Evolutionary conservation across 2,329 filamentous ascomycete species (phyloP).

Genomic region (Cordyceps cateniannulata): DNA sequence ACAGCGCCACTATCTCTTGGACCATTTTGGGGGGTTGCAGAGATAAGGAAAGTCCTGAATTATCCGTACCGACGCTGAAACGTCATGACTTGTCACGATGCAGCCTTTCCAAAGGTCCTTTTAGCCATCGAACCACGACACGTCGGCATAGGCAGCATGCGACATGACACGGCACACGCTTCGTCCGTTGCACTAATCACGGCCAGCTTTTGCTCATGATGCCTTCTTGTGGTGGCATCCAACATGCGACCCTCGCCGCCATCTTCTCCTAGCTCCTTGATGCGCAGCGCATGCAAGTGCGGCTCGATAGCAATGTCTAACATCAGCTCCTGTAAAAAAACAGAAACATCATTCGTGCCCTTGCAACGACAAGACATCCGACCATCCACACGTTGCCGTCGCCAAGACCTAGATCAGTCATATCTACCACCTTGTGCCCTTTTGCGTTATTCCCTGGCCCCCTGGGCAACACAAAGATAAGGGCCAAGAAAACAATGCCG

Average conservation of each 20-base stretch:
- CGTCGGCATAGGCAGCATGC: background rate
- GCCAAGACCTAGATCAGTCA: background rate
- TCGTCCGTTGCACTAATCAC: background rate
- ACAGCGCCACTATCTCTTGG: background rate
- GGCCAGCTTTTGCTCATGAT: background rate
- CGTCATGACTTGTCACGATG: conserved; percentile 6
- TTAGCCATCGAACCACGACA: background rate
- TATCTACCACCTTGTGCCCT: background rate
- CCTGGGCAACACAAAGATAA: background rate
- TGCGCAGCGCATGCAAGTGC: too few species aligned
- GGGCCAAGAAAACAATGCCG: background rate
- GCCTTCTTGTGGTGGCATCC: background rate
- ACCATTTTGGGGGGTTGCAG: background rate
- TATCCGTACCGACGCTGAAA: background rate
- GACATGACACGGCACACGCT: background rate
- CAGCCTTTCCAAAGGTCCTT: background rate
- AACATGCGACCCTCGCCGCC: too few species aligned
- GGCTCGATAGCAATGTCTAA: too few species aligned
- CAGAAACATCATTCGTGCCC: too few species aligned
- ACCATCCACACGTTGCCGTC: background rate
- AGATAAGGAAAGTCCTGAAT: background rate
- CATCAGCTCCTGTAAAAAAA: too few species aligned
- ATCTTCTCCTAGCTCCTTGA: too few species aligned
- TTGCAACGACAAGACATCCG: too few species aligned
- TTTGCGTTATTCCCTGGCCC: background rate